A percentile compares a stretch with the other conserved stretches of the same genome.
These are phyloP conservation scores for Tolypocladium tundrense DNA, from an alignment of 2,329 filamentous ascomycete genomes.

Conservation along the genomic window DNA sequence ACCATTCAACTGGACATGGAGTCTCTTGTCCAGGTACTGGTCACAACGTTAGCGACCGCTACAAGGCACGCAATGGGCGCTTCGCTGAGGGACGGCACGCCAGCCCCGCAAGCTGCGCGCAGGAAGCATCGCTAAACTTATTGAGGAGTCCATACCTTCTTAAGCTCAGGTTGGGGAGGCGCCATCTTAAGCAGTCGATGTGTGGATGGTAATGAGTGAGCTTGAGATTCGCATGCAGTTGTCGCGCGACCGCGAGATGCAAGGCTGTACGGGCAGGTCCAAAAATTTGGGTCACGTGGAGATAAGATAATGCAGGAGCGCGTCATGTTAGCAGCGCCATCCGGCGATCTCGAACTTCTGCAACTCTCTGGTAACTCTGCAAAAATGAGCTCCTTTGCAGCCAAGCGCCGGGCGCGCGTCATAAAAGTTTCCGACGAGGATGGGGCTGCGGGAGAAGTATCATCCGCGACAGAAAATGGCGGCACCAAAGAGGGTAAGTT, in stretches of 20 bases:
- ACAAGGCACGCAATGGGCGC: neutral
- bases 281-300: conserved; percentile 31
- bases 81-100: neutral
- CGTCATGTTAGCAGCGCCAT: neutral
- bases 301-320: conserved; percentile 31
- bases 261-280: conserved; percentile 12
- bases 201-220: neutral
- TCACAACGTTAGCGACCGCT: conserved; percentile 12
- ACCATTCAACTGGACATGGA: conserved; percentile 96
- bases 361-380: conserved; percentile 4
- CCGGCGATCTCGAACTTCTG: neutral
- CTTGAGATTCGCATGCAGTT: neutral
- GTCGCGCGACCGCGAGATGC: conserved; percentile 15
- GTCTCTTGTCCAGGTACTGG: conserved; percentile 97
- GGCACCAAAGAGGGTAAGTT: conserved; percentile 26
- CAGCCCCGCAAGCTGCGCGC: neutral
- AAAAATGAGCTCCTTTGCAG: conserved; percentile 43
- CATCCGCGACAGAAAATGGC: conserved; percentile 12
- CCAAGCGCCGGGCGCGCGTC: conserved; percentile 63
- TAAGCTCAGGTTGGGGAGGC: conserved; percentile 96
- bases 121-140: neutral
- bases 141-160: conserved; percentile 57
- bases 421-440: conserved; percentile 63
- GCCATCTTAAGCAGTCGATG: conserved; percentile 59
- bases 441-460: conserved; percentile 22